Evolutionary conservation across 345 rosid genomes (phyloP).

Genomic region (Eutrema yunnanense): DNA sequence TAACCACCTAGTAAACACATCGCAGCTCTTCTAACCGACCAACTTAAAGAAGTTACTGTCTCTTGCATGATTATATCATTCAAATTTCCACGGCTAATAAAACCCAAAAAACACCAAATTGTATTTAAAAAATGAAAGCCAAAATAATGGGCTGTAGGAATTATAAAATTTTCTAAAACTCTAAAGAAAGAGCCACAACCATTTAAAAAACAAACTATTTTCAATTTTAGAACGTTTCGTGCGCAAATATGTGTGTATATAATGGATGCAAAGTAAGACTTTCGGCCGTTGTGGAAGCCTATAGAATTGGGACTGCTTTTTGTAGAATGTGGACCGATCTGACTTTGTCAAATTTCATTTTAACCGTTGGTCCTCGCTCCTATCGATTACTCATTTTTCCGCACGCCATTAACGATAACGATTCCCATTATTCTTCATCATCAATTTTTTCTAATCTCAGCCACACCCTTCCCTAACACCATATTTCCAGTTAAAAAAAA

Average conservation of each 20-base stretch:
- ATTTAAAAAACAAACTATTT: not conserved
- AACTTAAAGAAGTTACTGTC: not conserved
- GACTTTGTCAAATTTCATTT: slow-evolving; percentile 18
- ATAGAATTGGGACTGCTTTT: slow-evolving; percentile 29
- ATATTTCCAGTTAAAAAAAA: not conserved
- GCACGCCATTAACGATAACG: slow-evolving; percentile 26
- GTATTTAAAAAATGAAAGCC: not conserved
- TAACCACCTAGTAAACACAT: not conserved
- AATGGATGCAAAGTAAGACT: not conserved
- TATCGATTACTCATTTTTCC: slow-evolving; percentile 10
- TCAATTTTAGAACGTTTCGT: not conserved
- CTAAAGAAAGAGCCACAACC: not conserved
- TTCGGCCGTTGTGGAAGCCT: slow-evolving; percentile 1
- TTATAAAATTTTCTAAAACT: not conserved
- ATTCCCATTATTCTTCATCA: slow-evolving; percentile 3
- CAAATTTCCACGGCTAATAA: not conserved
- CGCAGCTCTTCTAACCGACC: not conserved
- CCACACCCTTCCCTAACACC: not conserved
- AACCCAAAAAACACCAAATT: not conserved
- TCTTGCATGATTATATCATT: not conserved
- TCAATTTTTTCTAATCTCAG: not conserved
- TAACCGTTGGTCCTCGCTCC: slow-evolving; percentile 7
- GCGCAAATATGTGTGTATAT: not conserved
- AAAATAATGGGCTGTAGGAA: not conserved
- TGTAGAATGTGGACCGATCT: slow-evolving; percentile 27